phyloP scores from a whole-genome alignment of 345 rosid species.

The Brassica carinata region DNA sequence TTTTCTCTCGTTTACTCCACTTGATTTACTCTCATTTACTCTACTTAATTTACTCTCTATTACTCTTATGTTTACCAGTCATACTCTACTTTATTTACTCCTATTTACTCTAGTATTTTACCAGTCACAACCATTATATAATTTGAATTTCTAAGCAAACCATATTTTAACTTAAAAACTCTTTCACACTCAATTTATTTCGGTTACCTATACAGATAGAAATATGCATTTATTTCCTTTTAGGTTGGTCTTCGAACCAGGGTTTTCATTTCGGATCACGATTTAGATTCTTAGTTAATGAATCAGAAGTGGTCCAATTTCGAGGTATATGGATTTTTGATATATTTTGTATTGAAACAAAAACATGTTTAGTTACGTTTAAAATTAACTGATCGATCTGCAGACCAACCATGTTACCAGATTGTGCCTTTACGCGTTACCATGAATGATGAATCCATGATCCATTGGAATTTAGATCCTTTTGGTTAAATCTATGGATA shows the following conservation, averaged over 20 bases:
- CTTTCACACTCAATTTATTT: neutral
- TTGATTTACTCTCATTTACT: no score
- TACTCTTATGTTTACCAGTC: no score
- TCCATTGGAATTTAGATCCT: constrained; percentile 42
- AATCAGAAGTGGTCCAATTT: neutral
- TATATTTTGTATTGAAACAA: neutral
- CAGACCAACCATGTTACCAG: constrained; percentile 41
- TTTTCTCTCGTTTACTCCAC: no score
- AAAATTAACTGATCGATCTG: constrained; percentile 37
- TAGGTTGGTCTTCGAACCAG: neutral
- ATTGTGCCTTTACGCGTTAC: constrained; percentile 38
- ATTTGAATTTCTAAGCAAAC: neutral
- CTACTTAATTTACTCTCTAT: no score
- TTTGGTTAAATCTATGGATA: constrained; percentile 19
- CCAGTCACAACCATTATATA: neutral
- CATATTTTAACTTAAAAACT: neutral
- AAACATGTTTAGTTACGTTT: neutral
- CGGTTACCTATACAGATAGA: neutral
- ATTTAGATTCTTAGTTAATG: neutral
- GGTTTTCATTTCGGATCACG: neutral
- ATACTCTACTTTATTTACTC: no score
- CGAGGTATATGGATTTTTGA: neutral
- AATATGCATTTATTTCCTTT: neutral
- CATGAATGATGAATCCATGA: constrained; percentile 6
- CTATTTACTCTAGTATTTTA: no score